A percentile compares a stretch with the other conserved stretches of the same genome.
Conservation (phyloP, 768 basidiomycete species). For the Strobilomyces echinocephalus region DNA sequence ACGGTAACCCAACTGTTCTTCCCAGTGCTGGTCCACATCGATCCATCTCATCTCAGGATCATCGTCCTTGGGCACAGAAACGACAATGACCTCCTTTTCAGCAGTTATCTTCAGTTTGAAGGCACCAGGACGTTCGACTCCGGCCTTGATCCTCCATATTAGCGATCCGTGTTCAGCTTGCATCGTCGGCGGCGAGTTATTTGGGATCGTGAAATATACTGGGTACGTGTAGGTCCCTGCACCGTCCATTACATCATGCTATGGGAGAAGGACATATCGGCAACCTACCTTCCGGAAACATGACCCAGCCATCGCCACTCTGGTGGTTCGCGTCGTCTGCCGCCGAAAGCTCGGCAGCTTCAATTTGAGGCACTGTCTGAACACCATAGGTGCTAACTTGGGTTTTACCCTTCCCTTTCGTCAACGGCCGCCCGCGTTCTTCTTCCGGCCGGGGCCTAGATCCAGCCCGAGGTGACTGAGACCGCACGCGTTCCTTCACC, state of each 20-base stretch:
- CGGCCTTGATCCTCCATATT: constrained; percentile 74
- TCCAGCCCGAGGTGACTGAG: constrained; percentile 37
- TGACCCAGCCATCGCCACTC: constrained; percentile 65
- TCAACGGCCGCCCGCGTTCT: constrained; percentile 29
- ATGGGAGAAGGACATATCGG: constrained; percentile 12
- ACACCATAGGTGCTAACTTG: not conserved
- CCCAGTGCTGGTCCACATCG: constrained; percentile 87
- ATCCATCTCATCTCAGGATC: constrained; percentile 61
- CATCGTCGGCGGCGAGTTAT: constrained; percentile 72
- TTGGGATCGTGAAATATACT: constrained; percentile 84
- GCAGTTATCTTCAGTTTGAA: constrained; percentile 70
- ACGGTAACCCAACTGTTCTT: constrained; percentile 77
- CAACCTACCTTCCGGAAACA: constrained; percentile 74
- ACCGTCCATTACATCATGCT: constrained; percentile 44
- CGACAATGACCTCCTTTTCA: constrained; percentile 65
- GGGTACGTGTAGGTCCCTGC: constrained; percentile 91
- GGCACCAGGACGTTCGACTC: constrained; percentile 76
- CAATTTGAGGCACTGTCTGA: constrained; percentile 20
- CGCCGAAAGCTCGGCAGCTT: constrained; percentile 29
- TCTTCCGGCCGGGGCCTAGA: constrained; percentile 1
- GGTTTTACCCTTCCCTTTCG: constrained; percentile 29
- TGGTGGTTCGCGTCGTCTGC: constrained; percentile 22
- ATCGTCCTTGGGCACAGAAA: constrained; percentile 57
- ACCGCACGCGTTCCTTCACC: constrained; percentile 41
- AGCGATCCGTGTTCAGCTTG: constrained; percentile 73